Percentiles rank a stretch among this genome's conserved stretches.
phyloP scores from a whole-genome alignment of 176 grass and related monocot species.

The Juncus inflexus region DNA sequence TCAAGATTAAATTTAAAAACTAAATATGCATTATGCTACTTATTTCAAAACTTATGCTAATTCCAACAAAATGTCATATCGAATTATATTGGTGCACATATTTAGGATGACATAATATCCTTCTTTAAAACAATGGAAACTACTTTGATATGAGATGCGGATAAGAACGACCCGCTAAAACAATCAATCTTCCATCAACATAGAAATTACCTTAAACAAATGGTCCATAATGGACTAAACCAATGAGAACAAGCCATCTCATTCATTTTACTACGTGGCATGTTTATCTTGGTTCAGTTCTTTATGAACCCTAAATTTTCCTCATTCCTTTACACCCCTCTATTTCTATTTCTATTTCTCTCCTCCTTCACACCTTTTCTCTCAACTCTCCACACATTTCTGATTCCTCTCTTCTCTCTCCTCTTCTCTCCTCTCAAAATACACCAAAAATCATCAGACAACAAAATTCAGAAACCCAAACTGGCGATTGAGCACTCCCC shows the following conservation, averaged over 20 bases:
- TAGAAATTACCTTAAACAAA: too few relatives aligned
- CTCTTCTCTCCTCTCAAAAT: constrained; percentile 12
- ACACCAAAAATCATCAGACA: constrained; percentile 5
- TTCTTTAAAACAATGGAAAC: not conserved
- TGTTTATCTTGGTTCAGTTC: too few relatives aligned
- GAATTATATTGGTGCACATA: too few relatives aligned
- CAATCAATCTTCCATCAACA: constrained; percentile 23
- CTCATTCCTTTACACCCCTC: too few relatives aligned
- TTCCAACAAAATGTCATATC: too few relatives aligned
- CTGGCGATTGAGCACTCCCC: constrained; percentile 27
- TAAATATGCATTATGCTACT: too few relatives aligned
- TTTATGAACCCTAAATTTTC: too few relatives aligned
- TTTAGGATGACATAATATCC: too few relatives aligned
- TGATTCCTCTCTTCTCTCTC: not conserved
- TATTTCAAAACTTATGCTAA: too few relatives aligned
- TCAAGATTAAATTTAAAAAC: too few relatives aligned
- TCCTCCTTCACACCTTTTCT: not conserved
- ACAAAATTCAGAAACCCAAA: not conserved
- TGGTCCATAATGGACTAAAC: too few relatives aligned
- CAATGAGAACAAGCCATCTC: too few relatives aligned
- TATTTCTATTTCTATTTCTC: constrained; percentile 24
- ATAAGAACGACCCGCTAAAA: constrained; percentile 32
- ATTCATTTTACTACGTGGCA: not conserved
- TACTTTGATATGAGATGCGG: constrained; percentile 1
- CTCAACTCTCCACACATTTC: not conserved